Conservation (phyloP, 345 rosid species). For the Arabidopsis suecica region DNA sequence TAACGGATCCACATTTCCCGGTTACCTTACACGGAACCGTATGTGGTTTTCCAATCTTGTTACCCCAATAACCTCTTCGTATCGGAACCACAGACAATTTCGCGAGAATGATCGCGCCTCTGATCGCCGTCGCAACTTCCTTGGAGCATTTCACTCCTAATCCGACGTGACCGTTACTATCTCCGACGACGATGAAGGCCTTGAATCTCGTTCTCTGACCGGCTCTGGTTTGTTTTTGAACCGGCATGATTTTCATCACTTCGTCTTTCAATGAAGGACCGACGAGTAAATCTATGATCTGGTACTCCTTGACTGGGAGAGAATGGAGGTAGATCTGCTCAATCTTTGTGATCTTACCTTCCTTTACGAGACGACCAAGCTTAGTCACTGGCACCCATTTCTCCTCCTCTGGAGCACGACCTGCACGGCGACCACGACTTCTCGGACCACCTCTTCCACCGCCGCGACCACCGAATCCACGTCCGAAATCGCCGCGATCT, state of each 20-base stretch:
- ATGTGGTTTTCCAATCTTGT: slow-evolving; percentile 77
- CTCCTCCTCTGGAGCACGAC: slow-evolving; percentile 32
- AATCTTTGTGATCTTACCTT: not conserved
- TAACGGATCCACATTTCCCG: slow-evolving; percentile 74
- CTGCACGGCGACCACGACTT: slow-evolving; percentile 47
- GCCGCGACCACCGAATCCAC: slow-evolving; percentile 37
- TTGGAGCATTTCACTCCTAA: slow-evolving; percentile 75
- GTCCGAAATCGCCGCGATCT: slow-evolving; percentile 19
- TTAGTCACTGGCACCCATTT: slow-evolving; percentile 39
- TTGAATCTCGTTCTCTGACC: slow-evolving; percentile 79
- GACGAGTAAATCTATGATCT: slow-evolving; percentile 37
- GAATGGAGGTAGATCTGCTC: slow-evolving; percentile 40
- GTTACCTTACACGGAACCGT: slow-evolving; percentile 80
- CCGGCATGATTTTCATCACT: slow-evolving; percentile 43
- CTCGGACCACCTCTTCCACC: slow-evolving; percentile 42
- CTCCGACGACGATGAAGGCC: slow-evolving; percentile 77
- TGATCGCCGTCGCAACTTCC: slow-evolving; percentile 75
- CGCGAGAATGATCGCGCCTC: slow-evolving; percentile 66
- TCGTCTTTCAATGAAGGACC: slow-evolving; percentile 38
- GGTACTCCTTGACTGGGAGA: slow-evolving; percentile 40
- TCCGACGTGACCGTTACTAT: slow-evolving; percentile 70
- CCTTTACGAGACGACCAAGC: slow-evolving; percentile 37
- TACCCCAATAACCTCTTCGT: slow-evolving; percentile 85
- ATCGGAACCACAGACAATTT: slow-evolving; percentile 72
- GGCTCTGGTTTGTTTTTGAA: slow-evolving; percentile 60